These are phyloP conservation scores for Phaeoacremonium minimum DNA, from an alignment of 2,329 filamentous ascomycete genomes.

Conservation along the genomic window DNA sequence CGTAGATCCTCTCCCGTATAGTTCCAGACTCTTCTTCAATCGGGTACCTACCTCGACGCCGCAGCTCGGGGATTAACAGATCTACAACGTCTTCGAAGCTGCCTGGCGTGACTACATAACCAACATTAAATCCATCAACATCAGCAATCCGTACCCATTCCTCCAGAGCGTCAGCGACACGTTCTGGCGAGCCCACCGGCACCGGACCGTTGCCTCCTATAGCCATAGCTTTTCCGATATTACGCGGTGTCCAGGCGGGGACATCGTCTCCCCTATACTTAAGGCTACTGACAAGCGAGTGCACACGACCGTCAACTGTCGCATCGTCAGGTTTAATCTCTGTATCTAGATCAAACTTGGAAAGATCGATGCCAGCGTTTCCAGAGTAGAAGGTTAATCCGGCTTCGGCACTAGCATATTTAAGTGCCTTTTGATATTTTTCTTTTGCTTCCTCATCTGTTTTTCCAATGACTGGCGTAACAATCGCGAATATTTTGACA, in stretches of 20 bases:
- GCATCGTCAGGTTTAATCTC: conserved; percentile 3
- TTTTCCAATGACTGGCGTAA: conserved; percentile 3
- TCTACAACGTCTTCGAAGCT: too few relatives aligned
- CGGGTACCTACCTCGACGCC: too few relatives aligned
- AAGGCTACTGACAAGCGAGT: conserved; percentile 2
- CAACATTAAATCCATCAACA: too few relatives aligned
- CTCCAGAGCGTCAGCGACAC: too few relatives aligned
- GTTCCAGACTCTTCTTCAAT: too few relatives aligned
- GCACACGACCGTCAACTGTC: conserved; percentile 2
- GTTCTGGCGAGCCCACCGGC: neutral
- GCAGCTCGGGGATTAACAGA: too few relatives aligned
- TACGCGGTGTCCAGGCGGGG: conserved; percentile 2
- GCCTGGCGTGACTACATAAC: too few relatives aligned
- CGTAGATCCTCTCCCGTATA: conserved; percentile 4
- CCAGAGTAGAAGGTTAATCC: conserved; percentile 3
- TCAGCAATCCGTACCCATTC: too few relatives aligned
- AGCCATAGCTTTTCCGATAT: conserved; percentile 1
- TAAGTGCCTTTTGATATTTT: too few relatives aligned
- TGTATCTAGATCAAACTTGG: conserved; percentile 2
- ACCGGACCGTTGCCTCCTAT: conserved; percentile 2
- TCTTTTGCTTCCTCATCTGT: too few relatives aligned
- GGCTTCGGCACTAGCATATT: conserved; percentile 1
- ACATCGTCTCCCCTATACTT: conserved; percentile 3
- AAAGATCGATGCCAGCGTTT: conserved; percentile 2
- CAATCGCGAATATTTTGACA: conserved; percentile 3